A percentile compares a stretch with the other conserved stretches of the same genome.
phyloP scores from a whole-genome alignment of 163 green algal genomes.

The Scenedesmus sp. region DNA sequence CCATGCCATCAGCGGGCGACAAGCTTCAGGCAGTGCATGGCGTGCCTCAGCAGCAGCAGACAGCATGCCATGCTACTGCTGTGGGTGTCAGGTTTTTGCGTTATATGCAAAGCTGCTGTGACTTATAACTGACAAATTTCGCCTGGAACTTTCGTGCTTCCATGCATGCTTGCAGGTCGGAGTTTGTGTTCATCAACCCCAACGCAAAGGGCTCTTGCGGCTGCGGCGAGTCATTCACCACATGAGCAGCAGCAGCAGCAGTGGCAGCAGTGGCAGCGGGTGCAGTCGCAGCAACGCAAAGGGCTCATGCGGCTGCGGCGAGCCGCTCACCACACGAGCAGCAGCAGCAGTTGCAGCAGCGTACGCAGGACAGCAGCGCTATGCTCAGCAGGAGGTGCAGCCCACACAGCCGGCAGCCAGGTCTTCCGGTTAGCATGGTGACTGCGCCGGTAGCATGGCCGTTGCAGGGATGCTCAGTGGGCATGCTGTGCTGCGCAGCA shows the following conservation, averaged over 20 bases:
- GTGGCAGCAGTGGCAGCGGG: conserved; percentile 69
- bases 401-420: no score
- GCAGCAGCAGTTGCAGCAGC: background rate
- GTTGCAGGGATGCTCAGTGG: no score
- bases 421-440: no score
- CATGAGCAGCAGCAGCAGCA: conserved; percentile 52
- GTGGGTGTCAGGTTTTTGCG: background rate
- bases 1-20: background rate
- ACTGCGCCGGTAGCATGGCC: no score
- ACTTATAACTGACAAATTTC: background rate
- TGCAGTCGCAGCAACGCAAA: background rate
- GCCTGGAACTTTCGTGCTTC: background rate
- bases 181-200: conserved; percentile 98
- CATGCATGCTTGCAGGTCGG: conserved; percentile 68
- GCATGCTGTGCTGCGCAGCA: no score
- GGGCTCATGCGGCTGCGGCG: background rate
- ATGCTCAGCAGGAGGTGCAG: no score
- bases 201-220: conserved; percentile 95
- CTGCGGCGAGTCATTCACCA: conserved; percentile 97
- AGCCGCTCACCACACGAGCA: background rate
- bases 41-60: background rate
- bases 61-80: background rate
- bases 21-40: background rate
- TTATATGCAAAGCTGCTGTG: no score
- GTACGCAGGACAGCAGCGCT: background rate